Base-by-base conservation (phyloP, 306 rosid species). In the Trichosanthes cucumerina region DNA sequence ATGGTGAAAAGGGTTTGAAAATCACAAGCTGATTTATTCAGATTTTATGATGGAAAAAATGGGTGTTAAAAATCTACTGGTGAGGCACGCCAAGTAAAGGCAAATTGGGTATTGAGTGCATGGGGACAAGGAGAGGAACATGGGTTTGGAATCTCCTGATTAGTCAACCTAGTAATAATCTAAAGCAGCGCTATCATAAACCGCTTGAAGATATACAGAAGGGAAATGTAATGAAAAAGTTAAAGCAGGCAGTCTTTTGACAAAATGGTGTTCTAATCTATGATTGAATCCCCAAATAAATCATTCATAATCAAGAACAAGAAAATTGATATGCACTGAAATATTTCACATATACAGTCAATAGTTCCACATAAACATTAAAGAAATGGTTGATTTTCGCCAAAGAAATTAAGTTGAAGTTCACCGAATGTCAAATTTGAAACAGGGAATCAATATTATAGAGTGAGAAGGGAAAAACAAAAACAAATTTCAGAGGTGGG, bases 151-250 rank as follows among this genome's bases (percentile, higher is more conserved):
- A 88, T 43, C 89, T 81, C 89, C 89, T 93, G 90, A 81, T 84
- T 91, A 93, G 96, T 91, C 97, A 91, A 91, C 88, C 85, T 84
- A 72, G 91, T 88, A 87, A 91, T 89, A 84, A 88, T 91, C 87
- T 86, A 91, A 91, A 85, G 88, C 91, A 85, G 80, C 81, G 84
- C 62, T 72, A 87, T 89, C 84, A 86, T 87, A 83, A 86, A 80
- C 81, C 63, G 75, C 77, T 82, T 87, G 88, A 88, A 85, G 59
- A 74, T 74, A 76, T 83, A 44, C 78, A 41, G 69, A 78, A 81
- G 49, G 78, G 15, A 77, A 33, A 81, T 68, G 78, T 26, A 50
- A 76, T 59, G 77, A 41, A 28, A 47, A 33, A 71, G 46, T 54
- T 69, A 43, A 21, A 75, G 50, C 21, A 76, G 50, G 31, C 74